phyloP scores from a whole-genome alignment of 768 basidiomycete species.

The Boletus coccyginus region DNA sequence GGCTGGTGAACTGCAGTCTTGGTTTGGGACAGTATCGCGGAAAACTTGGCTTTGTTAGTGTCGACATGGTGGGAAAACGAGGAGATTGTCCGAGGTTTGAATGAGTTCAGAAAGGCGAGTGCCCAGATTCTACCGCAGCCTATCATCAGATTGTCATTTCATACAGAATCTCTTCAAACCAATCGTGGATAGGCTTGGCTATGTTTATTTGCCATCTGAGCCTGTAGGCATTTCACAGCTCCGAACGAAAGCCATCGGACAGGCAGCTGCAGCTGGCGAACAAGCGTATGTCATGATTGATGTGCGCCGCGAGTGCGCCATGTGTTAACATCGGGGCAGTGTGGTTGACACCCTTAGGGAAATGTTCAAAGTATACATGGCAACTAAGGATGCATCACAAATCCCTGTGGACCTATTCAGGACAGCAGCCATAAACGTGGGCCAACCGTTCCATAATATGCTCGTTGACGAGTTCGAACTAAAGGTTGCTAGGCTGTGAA shows the following conservation, averaged over 20 bases:
- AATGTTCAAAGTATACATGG: conserved; percentile 69
- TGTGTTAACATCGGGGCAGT: conserved; percentile 35
- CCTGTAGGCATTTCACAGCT: conserved; percentile 65
- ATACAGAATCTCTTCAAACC: conserved; percentile 67
- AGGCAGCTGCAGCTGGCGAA: conserved; percentile 50
- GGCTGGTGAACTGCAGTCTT: conserved; percentile 48
- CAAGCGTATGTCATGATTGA: conserved; percentile 27
- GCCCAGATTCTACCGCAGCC: background rate
- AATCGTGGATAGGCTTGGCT: conserved; percentile 75
- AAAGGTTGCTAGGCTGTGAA: conserved; percentile 53
- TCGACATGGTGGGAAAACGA: conserved; percentile 84
- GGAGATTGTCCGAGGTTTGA: conserved; percentile 48
- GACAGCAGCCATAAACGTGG: conserved; percentile 51
- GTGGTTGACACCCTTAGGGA: conserved; percentile 69
- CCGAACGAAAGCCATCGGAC: conserved; percentile 67
- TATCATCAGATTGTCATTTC: background rate
- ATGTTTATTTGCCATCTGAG: conserved; percentile 66
- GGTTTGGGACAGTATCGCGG: conserved; percentile 74
- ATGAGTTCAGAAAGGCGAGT: conserved; percentile 60
- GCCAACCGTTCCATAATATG: conserved; percentile 16
- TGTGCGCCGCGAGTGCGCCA: background rate
- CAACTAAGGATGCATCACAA: conserved; percentile 68
- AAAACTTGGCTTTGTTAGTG: conserved; percentile 51
- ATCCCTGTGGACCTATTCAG: conserved; percentile 80
- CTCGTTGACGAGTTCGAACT: background rate